These are phyloP conservation scores for Blastomyces silverae DNA, from an alignment of 2,329 filamentous ascomycete species.

Conservation along the genomic window DNA sequence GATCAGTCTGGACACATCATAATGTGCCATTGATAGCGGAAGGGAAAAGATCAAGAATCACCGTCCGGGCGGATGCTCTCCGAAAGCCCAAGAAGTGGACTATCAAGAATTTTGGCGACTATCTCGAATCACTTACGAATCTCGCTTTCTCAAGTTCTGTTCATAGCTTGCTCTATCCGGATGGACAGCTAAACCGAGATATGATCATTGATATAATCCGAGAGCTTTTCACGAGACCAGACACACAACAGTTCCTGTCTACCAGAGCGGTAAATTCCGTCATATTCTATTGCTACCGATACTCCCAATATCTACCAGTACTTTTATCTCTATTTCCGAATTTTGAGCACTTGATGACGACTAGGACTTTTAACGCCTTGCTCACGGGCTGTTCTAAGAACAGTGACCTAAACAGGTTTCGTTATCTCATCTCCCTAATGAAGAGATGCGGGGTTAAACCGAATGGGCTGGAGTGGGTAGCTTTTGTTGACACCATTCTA, in stretches of 20 bases:
- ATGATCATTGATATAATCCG: slow-evolving; percentile 26
- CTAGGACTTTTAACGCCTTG: slow-evolving; percentile 43
- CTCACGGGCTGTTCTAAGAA: slow-evolving; percentile 34
- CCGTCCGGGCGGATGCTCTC: slow-evolving; percentile 13
- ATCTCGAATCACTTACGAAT: slow-evolving; percentile 35
- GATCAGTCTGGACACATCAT: slow-evolving; percentile 27
- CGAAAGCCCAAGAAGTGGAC: slow-evolving; percentile 26
- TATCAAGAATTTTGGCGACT: slow-evolving; percentile 34
- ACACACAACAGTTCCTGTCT: slow-evolving; percentile 31
- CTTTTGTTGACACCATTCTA: slow-evolving; percentile 24
- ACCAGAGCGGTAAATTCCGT: slow-evolving; percentile 39
- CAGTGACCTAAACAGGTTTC: slow-evolving; percentile 38
- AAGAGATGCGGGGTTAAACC: slow-evolving; percentile 33
- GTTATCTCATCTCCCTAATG: slow-evolving; percentile 37
- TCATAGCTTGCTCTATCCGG: slow-evolving; percentile 21
- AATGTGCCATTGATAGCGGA: neutral
- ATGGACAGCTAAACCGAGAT: slow-evolving; percentile 18
- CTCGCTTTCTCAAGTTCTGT: slow-evolving; percentile 22
- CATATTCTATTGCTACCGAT: slow-evolving; percentile 33
- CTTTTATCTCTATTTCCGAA: slow-evolving; percentile 32
- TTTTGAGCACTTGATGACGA: slow-evolving; percentile 34
- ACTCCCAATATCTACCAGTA: slow-evolving; percentile 28
- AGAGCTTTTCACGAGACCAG: slow-evolving; percentile 31
- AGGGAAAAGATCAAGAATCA: neutral
- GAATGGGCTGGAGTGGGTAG: slow-evolving; percentile 40